Conservation (phyloP, 164 flowering plant genomes). For the Stephania cephalantha region DNA sequence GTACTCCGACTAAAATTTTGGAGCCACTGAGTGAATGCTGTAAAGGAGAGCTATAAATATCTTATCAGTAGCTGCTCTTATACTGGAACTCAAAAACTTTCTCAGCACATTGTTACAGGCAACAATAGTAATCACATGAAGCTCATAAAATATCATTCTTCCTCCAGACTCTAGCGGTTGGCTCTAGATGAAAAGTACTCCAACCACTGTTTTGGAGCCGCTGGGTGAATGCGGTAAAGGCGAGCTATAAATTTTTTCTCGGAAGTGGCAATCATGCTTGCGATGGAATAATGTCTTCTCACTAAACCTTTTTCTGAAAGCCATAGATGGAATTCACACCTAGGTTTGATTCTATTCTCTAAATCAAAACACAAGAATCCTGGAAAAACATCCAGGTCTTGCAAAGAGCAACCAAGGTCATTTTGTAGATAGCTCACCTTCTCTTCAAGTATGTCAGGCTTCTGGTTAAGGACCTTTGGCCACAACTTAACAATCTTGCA, state of each 20-base stretch:
- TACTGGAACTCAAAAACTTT: too few species aligned
- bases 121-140: background rate
- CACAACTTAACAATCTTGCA: constrained; percentile 33
- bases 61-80: too few species aligned
- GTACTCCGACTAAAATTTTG: too few species aligned
- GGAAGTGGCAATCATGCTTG: constrained; percentile 48
- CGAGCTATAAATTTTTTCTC: constrained; percentile 45
- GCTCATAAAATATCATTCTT: background rate
- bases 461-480: constrained; percentile 55
- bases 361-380: constrained; percentile 48
- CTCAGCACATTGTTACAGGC: background rate
- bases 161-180: background rate
- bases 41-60: too few species aligned
- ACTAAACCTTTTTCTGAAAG: constrained; percentile 40
- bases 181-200: constrained; percentile 22
- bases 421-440: constrained; percentile 42
- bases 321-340: constrained; percentile 51
- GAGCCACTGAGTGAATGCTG: too few species aligned
- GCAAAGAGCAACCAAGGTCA: constrained; percentile 38
- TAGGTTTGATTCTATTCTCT: constrained; percentile 55
- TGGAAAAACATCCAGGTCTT: constrained; percentile 46
- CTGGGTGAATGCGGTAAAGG: constrained; percentile 46
- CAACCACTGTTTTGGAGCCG: constrained; percentile 49
- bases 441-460: constrained; percentile 25
- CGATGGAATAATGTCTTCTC: constrained; percentile 31